A percentile compares a stretch with the other conserved stretches of the same genome.
phyloP scores from a whole-genome alignment of 108 stramenopile species.

The Pseudonitzschia multiseries region DNA sequence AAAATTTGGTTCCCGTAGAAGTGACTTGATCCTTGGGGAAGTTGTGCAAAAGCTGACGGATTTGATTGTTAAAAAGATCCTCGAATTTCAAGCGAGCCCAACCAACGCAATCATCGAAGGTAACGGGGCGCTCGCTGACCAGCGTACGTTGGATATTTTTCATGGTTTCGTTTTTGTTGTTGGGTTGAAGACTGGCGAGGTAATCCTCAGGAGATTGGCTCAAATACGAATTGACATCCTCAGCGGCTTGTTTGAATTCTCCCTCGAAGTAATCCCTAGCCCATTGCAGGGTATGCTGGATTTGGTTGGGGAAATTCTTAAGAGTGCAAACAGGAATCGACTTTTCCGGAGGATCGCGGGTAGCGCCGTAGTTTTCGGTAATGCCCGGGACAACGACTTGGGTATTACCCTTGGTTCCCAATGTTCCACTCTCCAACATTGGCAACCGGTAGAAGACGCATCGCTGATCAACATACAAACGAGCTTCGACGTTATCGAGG shows the following conservation, averaged over 20 bases:
- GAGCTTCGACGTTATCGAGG: constrained; percentile 98
- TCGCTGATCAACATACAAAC: constrained; percentile 95
- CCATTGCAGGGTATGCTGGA: constrained; percentile 98
- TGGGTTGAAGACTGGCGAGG: constrained; percentile 83
- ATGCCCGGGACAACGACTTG: constrained; percentile 96
- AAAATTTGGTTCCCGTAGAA: constrained; percentile 88
- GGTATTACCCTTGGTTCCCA: constrained; percentile 97
- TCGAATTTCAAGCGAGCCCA: constrained; percentile 97
- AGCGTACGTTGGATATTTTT: constrained; percentile 76
- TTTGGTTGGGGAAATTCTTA: constrained; percentile 99
- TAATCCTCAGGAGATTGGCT: constrained; percentile 69
- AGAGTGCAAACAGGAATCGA: constrained; percentile 98
- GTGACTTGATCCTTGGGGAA: constrained; percentile 95
- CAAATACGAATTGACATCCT: constrained; percentile 94
- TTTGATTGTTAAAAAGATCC: constrained; percentile 91
- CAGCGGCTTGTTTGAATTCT: constrained; percentile 92
- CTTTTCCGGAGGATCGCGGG: constrained; percentile 98
- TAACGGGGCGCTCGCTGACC: constrained; percentile 84
- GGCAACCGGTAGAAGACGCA: constrained; percentile 96
- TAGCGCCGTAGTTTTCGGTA: constrained; percentile 98
- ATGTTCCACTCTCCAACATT: constrained; percentile 98
- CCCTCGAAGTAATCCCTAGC: constrained; percentile 99
- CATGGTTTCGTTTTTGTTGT: constrained; percentile 89
- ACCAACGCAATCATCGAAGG: constrained; percentile 92
- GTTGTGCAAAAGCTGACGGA: constrained; percentile 93